These are phyloP conservation scores for Phalaenopsis aphrodite DNA, from an alignment of 106 monocot species.

Conservation along the genomic window DNA sequence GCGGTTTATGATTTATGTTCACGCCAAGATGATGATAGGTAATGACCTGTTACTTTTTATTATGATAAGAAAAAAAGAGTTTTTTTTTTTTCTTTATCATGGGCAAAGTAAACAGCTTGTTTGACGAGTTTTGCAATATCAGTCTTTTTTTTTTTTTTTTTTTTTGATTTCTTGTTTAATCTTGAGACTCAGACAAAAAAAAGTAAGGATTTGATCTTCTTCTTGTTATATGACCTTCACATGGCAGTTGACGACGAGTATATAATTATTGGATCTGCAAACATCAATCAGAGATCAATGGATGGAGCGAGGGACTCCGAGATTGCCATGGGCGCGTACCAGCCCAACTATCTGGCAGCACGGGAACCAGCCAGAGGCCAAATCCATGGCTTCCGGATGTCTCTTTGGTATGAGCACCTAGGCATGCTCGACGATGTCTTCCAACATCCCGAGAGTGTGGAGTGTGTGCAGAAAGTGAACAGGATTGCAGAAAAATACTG, in stretches of 20 bases:
- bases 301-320: constrained; percentile 46
- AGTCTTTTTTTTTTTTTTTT: too few species aligned
- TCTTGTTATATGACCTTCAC: neutral
- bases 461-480: constrained; percentile 44
- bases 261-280: constrained; percentile 50
- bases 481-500: constrained; percentile 28
- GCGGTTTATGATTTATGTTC: constrained; percentile 55
- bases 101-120: too few species aligned
- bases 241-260: constrained; percentile 52
- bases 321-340: constrained; percentile 53
- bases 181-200: too few species aligned
- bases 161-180: too few species aligned
- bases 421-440: constrained; percentile 34
- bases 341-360: constrained; percentile 32
- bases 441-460: constrained; percentile 35
- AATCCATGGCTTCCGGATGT: constrained; percentile 46
- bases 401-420: constrained; percentile 48
- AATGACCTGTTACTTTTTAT: neutral
- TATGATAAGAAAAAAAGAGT: too few species aligned
- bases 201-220: neutral
- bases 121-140: too few species aligned
- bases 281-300: constrained; percentile 59
- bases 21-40: constrained; percentile 62
- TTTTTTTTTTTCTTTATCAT: too few species aligned
- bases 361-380: constrained; percentile 24